Percentiles rank a stretch among this genome's conserved stretches.
These are phyloP conservation scores for Fusarium siculi DNA, from an alignment of 2,329 filamentous ascomycete genomes.

Conservation along the genomic window DNA sequence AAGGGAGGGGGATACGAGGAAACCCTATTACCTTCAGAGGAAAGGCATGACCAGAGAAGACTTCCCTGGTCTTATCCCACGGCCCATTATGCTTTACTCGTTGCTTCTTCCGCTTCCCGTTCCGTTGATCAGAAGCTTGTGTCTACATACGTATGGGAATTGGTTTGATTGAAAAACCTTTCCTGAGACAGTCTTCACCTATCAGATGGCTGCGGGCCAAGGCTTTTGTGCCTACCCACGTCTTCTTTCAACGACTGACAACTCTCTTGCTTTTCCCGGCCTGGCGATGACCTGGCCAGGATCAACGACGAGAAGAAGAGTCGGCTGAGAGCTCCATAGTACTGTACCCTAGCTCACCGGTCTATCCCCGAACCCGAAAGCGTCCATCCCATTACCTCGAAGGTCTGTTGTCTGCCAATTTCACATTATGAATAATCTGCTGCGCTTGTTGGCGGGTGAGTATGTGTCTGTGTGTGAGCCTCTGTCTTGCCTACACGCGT, in stretches of 20 bases:
- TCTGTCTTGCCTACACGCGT: neutral
- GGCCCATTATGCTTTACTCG: conserved; percentile 14
- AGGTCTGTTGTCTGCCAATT: conserved; percentile 7
- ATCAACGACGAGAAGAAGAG: conserved; percentile 37
- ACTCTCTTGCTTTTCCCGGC: conserved; percentile 39
- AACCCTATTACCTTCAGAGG: conserved; percentile 18
- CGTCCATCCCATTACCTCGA: conserved; percentile 21
- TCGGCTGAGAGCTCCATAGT: conserved; percentile 41
- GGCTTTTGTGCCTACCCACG: conserved; percentile 24
- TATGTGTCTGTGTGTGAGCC: conserved; percentile 17
- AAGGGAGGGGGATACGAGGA: conserved; percentile 19
- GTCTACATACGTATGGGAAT: neutral
- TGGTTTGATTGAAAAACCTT: conserved; percentile 14
- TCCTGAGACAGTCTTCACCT: conserved; percentile 24
- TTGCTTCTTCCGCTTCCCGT: conserved; percentile 31
- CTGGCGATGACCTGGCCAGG: conserved; percentile 36
- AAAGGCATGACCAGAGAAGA: conserved; percentile 14
- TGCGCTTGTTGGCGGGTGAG: conserved; percentile 33
- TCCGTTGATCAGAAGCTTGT: conserved; percentile 32
- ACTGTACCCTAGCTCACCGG: conserved; percentile 37
- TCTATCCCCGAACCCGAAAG: conserved; percentile 33
- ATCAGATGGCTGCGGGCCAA: conserved; percentile 35
- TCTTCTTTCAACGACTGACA: conserved; percentile 36
- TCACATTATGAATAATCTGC: conserved; percentile 14
- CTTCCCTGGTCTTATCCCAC: conserved; percentile 22